Base-by-base conservation (phyloP, 2,329 filamentous ascomycete species). In the Chaetomium sp. region DNA sequence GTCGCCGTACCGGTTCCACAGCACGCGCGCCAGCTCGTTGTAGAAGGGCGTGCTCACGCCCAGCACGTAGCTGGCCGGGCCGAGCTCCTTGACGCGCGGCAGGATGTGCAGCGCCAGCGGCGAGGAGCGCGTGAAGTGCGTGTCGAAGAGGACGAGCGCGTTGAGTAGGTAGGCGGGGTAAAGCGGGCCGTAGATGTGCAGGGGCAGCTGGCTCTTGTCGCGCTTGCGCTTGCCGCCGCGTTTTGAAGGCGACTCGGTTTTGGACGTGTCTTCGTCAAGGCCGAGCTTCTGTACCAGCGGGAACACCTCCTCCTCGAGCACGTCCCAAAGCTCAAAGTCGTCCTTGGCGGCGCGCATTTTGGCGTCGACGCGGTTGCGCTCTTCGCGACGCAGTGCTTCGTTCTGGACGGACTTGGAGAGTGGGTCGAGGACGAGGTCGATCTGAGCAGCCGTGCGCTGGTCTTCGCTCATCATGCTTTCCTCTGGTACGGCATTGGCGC, bases 1-100 rank as follows among this genome's bases (percentile, higher is more conserved):
- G 70, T 91, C 86, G 25, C 85, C 82, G 67, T 85, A 84, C 12
- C 85, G 83, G 38, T 78, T 75, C 85, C 88, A 91, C 62, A 86
- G 79, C 25, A 88, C 82, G 16, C 80, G 75, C 27, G 91, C 80
- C 38, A 92, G 81, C 57, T 85, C 81, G 72, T 90, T 88, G 79
- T 91, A 93, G 50, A 93, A 85, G 0, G 83, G 79, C 0, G 89
- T 90, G 21, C 87, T 87, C 6, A 86, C 88, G 56, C 90, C 90
- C 0, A 94, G 82, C 7, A 91, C 87, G 72, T 89, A 91, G 0
- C 89, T 89, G 1, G 85, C 83, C 1, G 90, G 82, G 1, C 90
- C 90, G 0, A 91, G 80, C 53, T 83, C 80, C 72, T 90, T 90
- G 70, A 93, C 79, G 8, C 84, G 83, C 0, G 90, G 89, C 0